Base-by-base conservation (phyloP, 1,284 basidiomycete species). In the Fomitopsis betulina region DNA sequence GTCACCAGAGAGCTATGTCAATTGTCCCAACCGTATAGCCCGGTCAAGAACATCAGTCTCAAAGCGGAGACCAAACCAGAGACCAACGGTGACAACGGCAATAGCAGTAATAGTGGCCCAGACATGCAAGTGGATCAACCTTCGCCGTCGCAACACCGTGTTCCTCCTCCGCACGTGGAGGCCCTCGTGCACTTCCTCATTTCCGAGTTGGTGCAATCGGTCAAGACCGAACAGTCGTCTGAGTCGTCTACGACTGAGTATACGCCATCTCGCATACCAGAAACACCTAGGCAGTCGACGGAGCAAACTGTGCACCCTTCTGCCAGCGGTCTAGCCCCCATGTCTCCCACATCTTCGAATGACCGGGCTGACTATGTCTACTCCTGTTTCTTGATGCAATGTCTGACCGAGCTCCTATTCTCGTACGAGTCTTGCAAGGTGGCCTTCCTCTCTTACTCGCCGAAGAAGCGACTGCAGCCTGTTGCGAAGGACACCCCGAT, bases 401-500 rank as follows among this genome's bases (percentile, higher is more conserved):
- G 89, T 62, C 78, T 98, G 52, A 93, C 94, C 1, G 96, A 99
- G 75, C 79, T 98, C 2, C 75, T 97, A 1, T 95, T 96, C 59
- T 98, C 95, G 17, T 99, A 99, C 71, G 87, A 93, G 63, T 74
- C 86, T 1, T 96, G 94, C 83, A 99, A 98, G 74, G 72, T 86
- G 25, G 87, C 90, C 3, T 95, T 98, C 74, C 73, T 96, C 60
- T 88, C 91, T 0, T 93, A 86, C 68, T 86, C 84, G 1, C 79
- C 85, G 12, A 91, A 87, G 75, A 91, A 86, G 66, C 81, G 83
- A 32, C 68, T 74, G 6, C 80, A 83, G 55, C 83, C 84, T 0
- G 81, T 83, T 2, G 77, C 80, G 21, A 93, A 88, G 73, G 88
- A 87, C 56, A 68, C 71, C 30, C 68, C 68, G 52, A 74, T 74